A percentile compares a stretch with the other conserved stretches of the same genome.
phyloP scores from a whole-genome alignment of 148 eudicot species.

The Camellia granthamiana region DNA sequence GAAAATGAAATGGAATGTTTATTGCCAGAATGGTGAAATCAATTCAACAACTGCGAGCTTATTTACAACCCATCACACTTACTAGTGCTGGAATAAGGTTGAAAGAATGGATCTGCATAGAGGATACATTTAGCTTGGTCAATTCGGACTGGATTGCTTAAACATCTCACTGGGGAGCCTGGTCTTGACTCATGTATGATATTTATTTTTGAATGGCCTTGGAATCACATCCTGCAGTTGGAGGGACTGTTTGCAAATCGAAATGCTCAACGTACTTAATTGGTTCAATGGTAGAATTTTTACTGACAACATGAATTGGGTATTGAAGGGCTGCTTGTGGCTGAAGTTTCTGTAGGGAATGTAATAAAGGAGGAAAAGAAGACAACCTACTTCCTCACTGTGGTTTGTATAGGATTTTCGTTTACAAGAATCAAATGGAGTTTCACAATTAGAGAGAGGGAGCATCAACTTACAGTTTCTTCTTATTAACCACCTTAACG shows the following conservation, averaged over 20 bases:
- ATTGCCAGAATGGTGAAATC: neutral
- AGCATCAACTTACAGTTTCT: neutral
- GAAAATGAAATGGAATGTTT: neutral
- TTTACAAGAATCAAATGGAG: neutral
- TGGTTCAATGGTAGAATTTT: neutral
- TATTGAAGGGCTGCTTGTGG: neutral
- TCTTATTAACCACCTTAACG: neutral
- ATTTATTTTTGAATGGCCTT: neutral
- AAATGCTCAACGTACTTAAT: neutral
- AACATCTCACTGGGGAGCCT: neutral
- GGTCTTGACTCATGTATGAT: neutral
- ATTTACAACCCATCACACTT: neutral
- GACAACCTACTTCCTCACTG: neutral
- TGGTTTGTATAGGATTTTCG: neutral
- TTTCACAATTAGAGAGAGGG: neutral
- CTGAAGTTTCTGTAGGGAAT: neutral
- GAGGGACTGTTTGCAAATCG: neutral
- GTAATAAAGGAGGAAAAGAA: neutral
- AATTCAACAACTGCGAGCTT: neutral
- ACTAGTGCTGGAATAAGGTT: neutral
- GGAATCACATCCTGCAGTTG: neutral
- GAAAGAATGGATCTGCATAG: neutral
- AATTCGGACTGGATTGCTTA: too few species aligned
- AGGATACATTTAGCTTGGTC: neutral
- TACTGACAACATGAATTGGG: neutral